Evolutionary conservation across 2,329 filamentous ascomycete genomes (phyloP), one percentile per base, ranked within the genome.

Genomic region (Trichoderma semiorbis): DNA sequence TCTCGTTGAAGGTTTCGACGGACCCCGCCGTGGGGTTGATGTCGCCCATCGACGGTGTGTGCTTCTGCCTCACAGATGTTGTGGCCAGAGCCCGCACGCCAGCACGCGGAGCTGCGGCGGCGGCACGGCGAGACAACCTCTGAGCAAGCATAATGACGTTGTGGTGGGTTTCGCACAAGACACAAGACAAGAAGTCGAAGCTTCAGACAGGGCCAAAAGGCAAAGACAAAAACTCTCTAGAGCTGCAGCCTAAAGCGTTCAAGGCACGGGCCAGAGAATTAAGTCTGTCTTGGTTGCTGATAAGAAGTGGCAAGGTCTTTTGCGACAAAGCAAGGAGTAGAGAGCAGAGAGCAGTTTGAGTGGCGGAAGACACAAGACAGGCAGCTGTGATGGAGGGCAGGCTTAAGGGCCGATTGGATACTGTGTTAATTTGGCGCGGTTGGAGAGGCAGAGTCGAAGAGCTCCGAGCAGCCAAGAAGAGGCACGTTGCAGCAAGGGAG

Each of bases 1-100:
- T 93, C 78, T 87, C 84, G 80, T 93, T 93, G 87, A 98, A 99
- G 71, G 87, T 85, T 68, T 90, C 86, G 75, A 93, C 91, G 74
- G 89, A 89, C 74, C 92, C 86, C 63, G 91, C 89, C 60, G 81
- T 80, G 21, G 83, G 81, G 86, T 92, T 85, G 78, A 99, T 90
- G 83, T 99, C 95, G 80, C 93, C 92, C 75, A 99, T 89, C 47
- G 92, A 90, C n/a, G 96, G 96, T 24, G 90, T 84, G 72, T 85
- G 86, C 74, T 74, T 76, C 70, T 81, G 78, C 74, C 80, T 78
- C 74, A 78, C 75, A 72, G 85, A 80, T 72, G 89, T 88, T 71
- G 87, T 86, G 79, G 85, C 85, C 79, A 93, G 87, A 76, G 88
- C 83, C 77, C 90, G 86, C 74, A 86, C 79, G 70, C 81, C 79